Evolutionary conservation across 768 basidiomycete genomes (phyloP), one percentile per base, ranked within the genome.

Genomic region (Pleurotus salmoneostramineus): DNA sequence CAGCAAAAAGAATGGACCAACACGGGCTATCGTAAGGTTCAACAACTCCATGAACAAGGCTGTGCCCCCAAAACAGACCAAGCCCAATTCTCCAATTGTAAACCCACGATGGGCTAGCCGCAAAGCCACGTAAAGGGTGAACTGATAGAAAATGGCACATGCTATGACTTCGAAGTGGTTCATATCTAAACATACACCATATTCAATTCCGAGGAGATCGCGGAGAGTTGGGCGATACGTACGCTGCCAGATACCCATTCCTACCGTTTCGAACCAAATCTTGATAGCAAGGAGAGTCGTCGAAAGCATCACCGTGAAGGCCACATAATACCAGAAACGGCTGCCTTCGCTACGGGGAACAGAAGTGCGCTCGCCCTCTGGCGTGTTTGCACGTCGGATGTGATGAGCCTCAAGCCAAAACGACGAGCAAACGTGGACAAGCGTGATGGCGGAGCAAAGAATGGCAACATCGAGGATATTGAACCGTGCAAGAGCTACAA

Each of bases 51-150:
- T 87, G 63, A 86, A 88, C 21, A 98, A 68, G 0, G 87, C 87
- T 2, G 94, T 90, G 4, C 91, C 94, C 43, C 94, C 93, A 62
- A 93, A 92, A 45, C 88, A 89, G 14, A 96, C 91, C 27, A 98
- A 73, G 27, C 88, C 89, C 14, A 98, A 80, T 69, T 99, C 97
- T 34, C 97, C 97, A 1, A 99, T 81, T 0, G 95, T 98, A 72
- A 98, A 95, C 8, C 91, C 92, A n/a, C 90, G 83, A 64, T 97
- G 90, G 3, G 95, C 95, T 45, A 99, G 79, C 21, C 97, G 83
- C 43, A 97, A 80, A 43, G 91, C 90, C 48, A 90, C 78, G 70
- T 98, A 99, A 47, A 98, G 76, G 51, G 93, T 85, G 66, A 95
- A 89, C 68, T 98, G 97, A 69, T 89, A 97, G 73, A 95, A 93